These are phyloP conservation scores for Brassica incana DNA, from an alignment of 345 rosid species.

Conservation along the genomic window DNA sequence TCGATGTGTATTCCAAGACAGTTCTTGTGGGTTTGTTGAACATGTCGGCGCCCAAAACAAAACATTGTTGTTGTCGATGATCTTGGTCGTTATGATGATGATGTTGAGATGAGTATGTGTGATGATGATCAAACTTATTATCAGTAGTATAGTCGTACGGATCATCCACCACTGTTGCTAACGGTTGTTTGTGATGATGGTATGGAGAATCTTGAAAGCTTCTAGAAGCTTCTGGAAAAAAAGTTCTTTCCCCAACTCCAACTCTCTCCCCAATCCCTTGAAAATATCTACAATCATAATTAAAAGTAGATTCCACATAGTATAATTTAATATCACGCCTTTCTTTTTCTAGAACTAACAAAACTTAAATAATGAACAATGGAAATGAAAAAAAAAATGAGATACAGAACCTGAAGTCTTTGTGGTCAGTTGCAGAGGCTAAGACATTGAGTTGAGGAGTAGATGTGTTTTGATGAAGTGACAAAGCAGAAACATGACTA, in stretches of 20 bases:
- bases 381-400: background rate
- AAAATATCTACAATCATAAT: slow-evolving; percentile 45
- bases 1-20: slow-evolving; percentile 33
- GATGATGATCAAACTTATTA: slow-evolving; percentile 29
- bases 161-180: slow-evolving; percentile 30
- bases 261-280: slow-evolving; percentile 51
- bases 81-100: slow-evolving; percentile 24
- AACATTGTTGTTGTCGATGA: slow-evolving; percentile 43
- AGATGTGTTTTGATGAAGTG: slow-evolving; percentile 43
- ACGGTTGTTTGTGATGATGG: slow-evolving; percentile 42
- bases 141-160: slow-evolving; percentile 40
- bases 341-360: background rate
- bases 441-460: slow-evolving; percentile 46
- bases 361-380: background rate
- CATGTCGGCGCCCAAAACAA: slow-evolving; percentile 69
- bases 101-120: slow-evolving; percentile 37
- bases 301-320: background rate
- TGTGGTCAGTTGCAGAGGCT: slow-evolving; percentile 48
- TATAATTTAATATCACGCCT: background rate
- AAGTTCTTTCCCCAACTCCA: slow-evolving; percentile 56
- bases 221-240: slow-evolving; percentile 72
- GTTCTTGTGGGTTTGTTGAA: slow-evolving; percentile 51
- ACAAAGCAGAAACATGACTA: slow-evolving; percentile 40
- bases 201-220: slow-evolving; percentile 41
- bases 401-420: slow-evolving; percentile 53